Base-by-base conservation (phyloP, 192 early-diverging fungal species). In the Linderina pennispora region DNA sequence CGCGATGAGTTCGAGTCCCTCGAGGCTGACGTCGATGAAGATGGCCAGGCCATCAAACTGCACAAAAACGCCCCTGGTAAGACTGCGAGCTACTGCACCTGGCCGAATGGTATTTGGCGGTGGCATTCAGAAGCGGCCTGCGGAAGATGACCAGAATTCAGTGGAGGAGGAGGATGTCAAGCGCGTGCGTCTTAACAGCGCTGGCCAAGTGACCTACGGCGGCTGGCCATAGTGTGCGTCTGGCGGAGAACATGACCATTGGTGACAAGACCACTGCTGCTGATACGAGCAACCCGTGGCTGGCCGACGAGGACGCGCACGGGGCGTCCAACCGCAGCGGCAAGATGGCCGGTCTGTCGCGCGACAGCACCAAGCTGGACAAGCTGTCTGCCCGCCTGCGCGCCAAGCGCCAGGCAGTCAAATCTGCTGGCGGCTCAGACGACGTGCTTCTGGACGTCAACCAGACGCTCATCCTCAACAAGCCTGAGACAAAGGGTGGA, bases 281-380 rank as follows among this genome's bases (percentile, higher is more conserved):
- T 6, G 51, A 56, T 6, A 53, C 53, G 1, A 77, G 67, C 10
- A 94, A 94, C 59, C 91, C 91, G 5, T 94, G 91, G 91, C 72
- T 94, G 0, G 66, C 75, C 23, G 56, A 53, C 1, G 78, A 77
- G 28, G 76, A 66, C 10, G 69, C 65, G 5, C 58, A 46, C 6
- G 41, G 23, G 3, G 17, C 49, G 8, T 23, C 40, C 8, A 49
- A 51, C n/a, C 58, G 58, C 21, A 37, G 59, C 45, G 67, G 59
- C 23, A 80, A 84, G 34, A 66, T 76, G 40, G 60, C 48, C 4
- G 62, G 50, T 26, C 48, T 65, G 17, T 55, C 47, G 21, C 80
- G 76, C 56, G 74, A 72, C 50, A 74, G 75, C 48, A 71, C 76
- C 7, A 81, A 79, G 40, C 53, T 59, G 8, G 84, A 91, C 36